phyloP scores from a whole-genome alignment of 345 rosid genomes.

The Lumnitzera racemosa region DNA sequence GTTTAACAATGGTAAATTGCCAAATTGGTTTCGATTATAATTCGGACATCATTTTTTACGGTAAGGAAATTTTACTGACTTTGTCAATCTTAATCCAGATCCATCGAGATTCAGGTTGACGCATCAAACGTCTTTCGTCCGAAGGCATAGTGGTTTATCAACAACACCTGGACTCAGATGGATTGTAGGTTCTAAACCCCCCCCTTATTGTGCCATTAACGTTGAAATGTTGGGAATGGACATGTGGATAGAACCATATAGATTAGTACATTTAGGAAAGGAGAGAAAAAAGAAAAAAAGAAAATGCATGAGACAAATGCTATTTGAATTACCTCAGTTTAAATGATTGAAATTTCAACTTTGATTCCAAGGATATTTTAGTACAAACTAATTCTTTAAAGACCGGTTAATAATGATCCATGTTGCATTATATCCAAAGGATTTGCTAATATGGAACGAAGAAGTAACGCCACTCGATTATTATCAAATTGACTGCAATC shows the following conservation, averaged over 20 bases:
- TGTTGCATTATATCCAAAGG: background rate
- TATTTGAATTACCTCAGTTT: too few species aligned
- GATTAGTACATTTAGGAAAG: too few species aligned
- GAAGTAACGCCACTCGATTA: background rate
- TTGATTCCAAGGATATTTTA: too few species aligned
- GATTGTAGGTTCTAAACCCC: constrained; percentile 23
- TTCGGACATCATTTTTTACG: background rate
- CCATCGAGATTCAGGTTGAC: constrained; percentile 40
- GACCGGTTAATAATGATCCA: too few species aligned
- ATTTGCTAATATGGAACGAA: background rate
- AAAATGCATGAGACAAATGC: too few species aligned
- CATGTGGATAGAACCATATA: too few species aligned
- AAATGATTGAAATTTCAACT: too few species aligned
- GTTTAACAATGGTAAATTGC: constrained; percentile 25
- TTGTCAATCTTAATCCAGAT: constrained; percentile 14
- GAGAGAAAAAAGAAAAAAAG: too few species aligned
- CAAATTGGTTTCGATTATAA: background rate
- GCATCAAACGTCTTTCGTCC: constrained; percentile 37
- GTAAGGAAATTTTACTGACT: background rate
- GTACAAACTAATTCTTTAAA: too few species aligned
- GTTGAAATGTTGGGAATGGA: too few species aligned
- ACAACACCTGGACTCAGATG: constrained; percentile 35
- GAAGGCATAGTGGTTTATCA: constrained; percentile 32
- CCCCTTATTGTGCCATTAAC: background rate
- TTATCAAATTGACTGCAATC: background rate